Percentiles rank a stretch among this genome's conserved stretches.
These are phyloP conservation scores for Medicago lupulina DNA, from an alignment of 306 rosid genomes.

Conservation along the genomic window DNA sequence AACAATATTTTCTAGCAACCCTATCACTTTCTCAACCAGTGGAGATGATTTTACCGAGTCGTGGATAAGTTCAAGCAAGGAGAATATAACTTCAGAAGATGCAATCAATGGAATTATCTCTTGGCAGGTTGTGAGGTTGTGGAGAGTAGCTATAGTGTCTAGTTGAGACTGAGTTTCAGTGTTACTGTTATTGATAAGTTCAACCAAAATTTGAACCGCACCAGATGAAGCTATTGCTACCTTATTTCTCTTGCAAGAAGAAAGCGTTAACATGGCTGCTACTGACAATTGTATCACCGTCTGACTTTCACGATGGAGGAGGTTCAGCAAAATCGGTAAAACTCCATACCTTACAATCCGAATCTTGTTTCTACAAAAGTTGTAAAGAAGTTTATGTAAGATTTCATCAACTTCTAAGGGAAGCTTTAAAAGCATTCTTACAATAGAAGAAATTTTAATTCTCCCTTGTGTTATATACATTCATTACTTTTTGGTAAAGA, in stretches of 20 bases:
- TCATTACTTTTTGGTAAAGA: constrained; percentile 46
- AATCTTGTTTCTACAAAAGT: constrained; percentile 69
- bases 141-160: constrained; percentile 73
- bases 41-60: constrained; percentile 55
- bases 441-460: constrained; percentile 42
- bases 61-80: constrained; percentile 60
- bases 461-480: constrained; percentile 29
- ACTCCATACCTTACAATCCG: constrained; percentile 67
- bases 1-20: constrained; percentile 64
- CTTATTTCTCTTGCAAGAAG: constrained; percentile 81
- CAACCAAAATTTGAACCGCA: constrained; percentile 53
- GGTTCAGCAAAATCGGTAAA: constrained; percentile 58
- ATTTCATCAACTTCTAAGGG: constrained; percentile 24
- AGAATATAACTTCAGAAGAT: constrained; percentile 54
- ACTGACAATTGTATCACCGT: constrained; percentile 54
- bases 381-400: background rate
- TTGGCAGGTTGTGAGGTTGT: constrained; percentile 72
- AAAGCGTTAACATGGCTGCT: constrained; percentile 64
- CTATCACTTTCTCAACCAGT: constrained; percentile 61
- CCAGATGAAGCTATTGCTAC: constrained; percentile 67
- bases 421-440: constrained; percentile 39
- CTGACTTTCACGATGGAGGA: constrained; percentile 61
- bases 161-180: constrained; percentile 60
- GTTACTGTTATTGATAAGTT: constrained; percentile 42
- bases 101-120: constrained; percentile 57